Conservation (phyloP, 257 asterid species). For the Jaltomata sinuosa region DNA sequence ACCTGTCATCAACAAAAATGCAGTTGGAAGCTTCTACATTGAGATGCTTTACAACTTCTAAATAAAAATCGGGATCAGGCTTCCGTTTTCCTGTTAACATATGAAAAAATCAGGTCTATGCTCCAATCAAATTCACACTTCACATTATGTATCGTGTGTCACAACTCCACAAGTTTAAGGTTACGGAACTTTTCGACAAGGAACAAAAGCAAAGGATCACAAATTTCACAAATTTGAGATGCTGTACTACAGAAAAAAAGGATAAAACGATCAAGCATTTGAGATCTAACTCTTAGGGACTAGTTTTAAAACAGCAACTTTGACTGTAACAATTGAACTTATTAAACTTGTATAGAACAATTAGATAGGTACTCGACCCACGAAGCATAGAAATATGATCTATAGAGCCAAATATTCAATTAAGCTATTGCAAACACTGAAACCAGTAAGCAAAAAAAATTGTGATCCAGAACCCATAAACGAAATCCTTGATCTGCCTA, state of each 20-base stretch:
- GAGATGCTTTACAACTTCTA: slow-evolving; percentile 56
- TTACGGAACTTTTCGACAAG: background rate
- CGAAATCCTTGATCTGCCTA: no score
- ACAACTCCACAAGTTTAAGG: background rate
- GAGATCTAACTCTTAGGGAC: background rate
- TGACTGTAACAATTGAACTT: background rate
- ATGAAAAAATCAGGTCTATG: background rate
- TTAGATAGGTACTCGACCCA: background rate
- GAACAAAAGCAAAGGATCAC: background rate
- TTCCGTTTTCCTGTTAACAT: slow-evolving; percentile 70
- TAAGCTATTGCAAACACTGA: background rate
- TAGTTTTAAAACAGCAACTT: background rate
- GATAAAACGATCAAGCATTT: background rate
- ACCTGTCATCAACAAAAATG: slow-evolving; percentile 89
- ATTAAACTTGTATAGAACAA: background rate
- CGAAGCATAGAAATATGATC: background rate
- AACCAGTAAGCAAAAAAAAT: background rate
- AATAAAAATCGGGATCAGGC: slow-evolving; percentile 73
- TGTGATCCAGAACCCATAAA: no score
- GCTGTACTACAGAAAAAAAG: background rate
- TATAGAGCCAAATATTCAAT: background rate
- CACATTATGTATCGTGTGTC: background rate
- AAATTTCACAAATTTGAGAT: background rate
- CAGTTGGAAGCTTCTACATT: slow-evolving; percentile 56
- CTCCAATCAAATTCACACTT: background rate